Percentiles rank a stretch among this genome's conserved stretches.
Evolutionary conservation across 169 alveolate genomes (phyloP).

Genomic region (Miamiensis avidus): DNA sequence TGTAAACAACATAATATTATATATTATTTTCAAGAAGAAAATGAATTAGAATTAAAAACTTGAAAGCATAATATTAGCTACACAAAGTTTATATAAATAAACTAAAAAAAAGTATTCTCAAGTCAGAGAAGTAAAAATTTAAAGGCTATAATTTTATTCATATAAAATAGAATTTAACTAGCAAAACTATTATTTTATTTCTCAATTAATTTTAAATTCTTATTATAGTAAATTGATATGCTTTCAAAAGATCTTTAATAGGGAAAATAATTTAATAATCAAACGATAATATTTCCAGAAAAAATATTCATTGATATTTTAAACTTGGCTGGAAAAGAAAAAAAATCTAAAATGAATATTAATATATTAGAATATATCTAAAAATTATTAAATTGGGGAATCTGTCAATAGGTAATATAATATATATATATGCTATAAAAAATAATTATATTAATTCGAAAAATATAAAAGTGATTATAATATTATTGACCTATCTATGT

Average conservation of each 20-base stretch:
- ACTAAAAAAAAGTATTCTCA: background rate
- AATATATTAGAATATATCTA: background rate
- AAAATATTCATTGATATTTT: no score
- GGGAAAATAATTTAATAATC: no score
- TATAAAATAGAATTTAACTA: background rate
- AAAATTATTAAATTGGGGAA: no score
- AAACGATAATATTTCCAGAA: background rate
- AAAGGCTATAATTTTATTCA: background rate
- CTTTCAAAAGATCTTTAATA: background rate
- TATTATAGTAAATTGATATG: background rate
- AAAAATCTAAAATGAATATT: background rate
- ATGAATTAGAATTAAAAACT: background rate
- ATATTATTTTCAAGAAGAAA: background rate
- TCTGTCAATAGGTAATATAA: background rate
- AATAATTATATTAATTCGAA: no score
- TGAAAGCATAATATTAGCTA: background rate
- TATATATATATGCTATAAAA: no score
- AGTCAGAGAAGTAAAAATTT: no score
- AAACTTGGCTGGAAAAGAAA: background rate
- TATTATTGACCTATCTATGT: no score
- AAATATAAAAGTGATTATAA: background rate
- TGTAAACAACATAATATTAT: no score
- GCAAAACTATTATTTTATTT: background rate
- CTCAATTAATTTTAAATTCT: background rate
- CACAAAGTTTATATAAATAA: background rate